phyloP scores from a whole-genome alignment of 768 basidiomycete genomes.

The Ramaria sp. region DNA sequence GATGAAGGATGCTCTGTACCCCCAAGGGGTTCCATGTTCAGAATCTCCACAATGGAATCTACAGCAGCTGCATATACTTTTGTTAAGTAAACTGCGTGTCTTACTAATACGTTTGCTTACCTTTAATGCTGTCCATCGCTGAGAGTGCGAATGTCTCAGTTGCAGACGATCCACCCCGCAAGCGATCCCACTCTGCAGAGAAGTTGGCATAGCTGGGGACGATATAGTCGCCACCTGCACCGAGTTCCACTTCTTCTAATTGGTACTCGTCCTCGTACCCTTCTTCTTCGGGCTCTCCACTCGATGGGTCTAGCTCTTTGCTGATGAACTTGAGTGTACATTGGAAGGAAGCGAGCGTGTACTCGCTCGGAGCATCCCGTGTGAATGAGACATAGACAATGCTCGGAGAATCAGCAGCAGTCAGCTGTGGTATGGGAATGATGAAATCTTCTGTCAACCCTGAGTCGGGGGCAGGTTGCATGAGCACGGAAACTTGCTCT shows the following conservation, averaged over 20 bases:
- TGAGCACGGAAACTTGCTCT: constrained; percentile 88
- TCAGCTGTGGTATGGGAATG: constrained; percentile 68
- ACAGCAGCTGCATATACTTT: constrained; percentile 60
- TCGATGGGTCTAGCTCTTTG: constrained; percentile 94
- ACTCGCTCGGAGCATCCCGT: constrained; percentile 65
- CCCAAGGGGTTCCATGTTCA: constrained; percentile 94
- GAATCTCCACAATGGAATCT: constrained; percentile 89
- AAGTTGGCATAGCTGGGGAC: constrained; percentile 92
- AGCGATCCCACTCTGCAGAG: constrained; percentile 88
- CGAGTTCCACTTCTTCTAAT: constrained; percentile 90
- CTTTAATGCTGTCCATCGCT: constrained; percentile 88
- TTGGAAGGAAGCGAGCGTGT: constrained; percentile 74
- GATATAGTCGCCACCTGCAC: constrained; percentile 89
- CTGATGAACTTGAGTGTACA: constrained; percentile 91
- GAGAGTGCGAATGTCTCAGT: constrained; percentile 93
- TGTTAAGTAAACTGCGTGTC: constrained; percentile 13
- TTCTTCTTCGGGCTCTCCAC: constrained; percentile 91
- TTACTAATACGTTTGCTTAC: constrained; percentile 32
- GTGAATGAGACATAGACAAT: constrained; percentile 92
- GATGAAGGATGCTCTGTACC: constrained; percentile 79
- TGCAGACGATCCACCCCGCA: constrained; percentile 63
- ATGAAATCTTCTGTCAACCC: constrained; percentile 91
- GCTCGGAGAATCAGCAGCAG: constrained; percentile 62
- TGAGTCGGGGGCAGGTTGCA: constrained; percentile 68
- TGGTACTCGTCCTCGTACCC: constrained; percentile 99